Evolutionary conservation across 306 rosid genomes (phyloP).

Genomic region (Lotus japonicus): DNA sequence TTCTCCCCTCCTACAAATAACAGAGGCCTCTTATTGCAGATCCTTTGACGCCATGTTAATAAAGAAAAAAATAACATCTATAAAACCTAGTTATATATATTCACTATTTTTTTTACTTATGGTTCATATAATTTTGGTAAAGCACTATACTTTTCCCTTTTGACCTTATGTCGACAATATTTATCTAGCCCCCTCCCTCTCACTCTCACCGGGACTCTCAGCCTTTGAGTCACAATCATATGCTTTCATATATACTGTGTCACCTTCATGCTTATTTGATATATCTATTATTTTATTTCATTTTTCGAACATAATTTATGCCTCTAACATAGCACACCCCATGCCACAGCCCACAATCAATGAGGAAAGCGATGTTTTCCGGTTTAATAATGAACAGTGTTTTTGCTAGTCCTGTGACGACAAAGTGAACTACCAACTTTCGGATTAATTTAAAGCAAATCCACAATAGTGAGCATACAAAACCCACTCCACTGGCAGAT

Average conservation of each 20-base stretch:
- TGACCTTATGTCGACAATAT: not conserved
- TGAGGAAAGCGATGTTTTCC: constrained; percentile 15
- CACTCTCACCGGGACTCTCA: not conserved
- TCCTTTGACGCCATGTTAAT: no score
- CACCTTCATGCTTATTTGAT: constrained; percentile 7
- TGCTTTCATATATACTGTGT: constrained; percentile 8
- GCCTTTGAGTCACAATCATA: constrained; percentile 1
- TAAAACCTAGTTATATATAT: no score
- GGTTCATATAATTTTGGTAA: not conserved
- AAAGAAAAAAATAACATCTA: no score
- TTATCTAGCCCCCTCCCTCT: not conserved
- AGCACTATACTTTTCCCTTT: not conserved
- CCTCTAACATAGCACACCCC: constrained; percentile 13
- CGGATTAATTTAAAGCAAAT: constrained; percentile 3
- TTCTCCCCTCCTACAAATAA: no score
- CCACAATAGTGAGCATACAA: constrained; percentile 13
- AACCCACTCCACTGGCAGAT: constrained; percentile 12
- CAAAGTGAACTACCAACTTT: constrained; percentile 34
- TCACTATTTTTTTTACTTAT: not conserved
- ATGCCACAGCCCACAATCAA: constrained; percentile 24
- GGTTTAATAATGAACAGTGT: constrained; percentile 19
- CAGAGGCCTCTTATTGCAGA: no score
- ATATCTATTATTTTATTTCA: not conserved
- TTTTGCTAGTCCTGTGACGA: not conserved
- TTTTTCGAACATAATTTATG: not conserved